phyloP scores from a whole-genome alignment of 1,139 yeast species.

The Pneumocystis sp. region DNA sequence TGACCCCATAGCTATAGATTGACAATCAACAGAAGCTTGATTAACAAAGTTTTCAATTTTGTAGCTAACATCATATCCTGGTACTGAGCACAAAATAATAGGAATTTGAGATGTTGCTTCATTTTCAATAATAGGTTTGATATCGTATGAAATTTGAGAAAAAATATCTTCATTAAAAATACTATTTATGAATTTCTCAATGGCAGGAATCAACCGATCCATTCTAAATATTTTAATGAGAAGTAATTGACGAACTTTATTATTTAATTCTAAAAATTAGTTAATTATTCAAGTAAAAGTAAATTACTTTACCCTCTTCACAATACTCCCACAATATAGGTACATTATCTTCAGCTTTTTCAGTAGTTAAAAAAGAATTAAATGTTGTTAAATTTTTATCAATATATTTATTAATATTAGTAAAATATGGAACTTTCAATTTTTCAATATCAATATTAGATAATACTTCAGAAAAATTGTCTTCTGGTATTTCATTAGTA shows the following conservation, averaged over 20 bases:
- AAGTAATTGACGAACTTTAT: conserved; percentile 14
- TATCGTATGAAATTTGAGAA: conserved; percentile 9
- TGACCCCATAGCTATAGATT: conserved; percentile 60
- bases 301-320: conserved; percentile 10
- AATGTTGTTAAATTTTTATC: neutral
- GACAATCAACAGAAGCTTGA: conserved; percentile 20
- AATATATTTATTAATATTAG: neutral
- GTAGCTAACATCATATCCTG: conserved; percentile 54
- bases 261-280: conserved; percentile 13
- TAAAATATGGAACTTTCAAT: neutral
- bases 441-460: neutral
- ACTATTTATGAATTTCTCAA: conserved; percentile 7
- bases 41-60: conserved; percentile 36
- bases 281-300: neutral
- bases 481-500: neutral
- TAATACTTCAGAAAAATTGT: neutral
- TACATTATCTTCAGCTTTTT: conserved; percentile 8
- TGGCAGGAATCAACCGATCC: conserved; percentile 15
- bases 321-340: conserved; percentile 5
- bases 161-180: conserved; percentile 2
- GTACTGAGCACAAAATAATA: conserved; percentile 42
- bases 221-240: conserved; percentile 17
- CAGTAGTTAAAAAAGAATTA: neutral
- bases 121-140: conserved; percentile 10
- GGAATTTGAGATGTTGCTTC: conserved; percentile 24